Conservation (phyloP, 805 yeast genomes). For the Geotrichum ghanense region DNA sequence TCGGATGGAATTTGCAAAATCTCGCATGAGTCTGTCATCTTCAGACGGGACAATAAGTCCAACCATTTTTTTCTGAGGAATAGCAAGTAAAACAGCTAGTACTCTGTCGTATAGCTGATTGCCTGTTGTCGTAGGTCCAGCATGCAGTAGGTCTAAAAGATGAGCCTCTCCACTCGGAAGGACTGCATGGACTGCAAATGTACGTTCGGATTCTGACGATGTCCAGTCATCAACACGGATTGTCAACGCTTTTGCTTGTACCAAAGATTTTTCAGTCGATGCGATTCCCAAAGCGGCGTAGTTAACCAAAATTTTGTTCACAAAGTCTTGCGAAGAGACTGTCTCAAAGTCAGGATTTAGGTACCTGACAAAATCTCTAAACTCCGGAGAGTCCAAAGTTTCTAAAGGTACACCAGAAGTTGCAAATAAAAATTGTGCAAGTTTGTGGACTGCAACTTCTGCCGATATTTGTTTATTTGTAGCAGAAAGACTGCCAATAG, state of each 20-base stretch:
- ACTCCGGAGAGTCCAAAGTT: neutral
- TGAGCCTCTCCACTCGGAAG: neutral
- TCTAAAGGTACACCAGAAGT: neutral
- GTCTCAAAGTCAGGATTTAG: neutral
- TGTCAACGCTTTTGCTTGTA: neutral
- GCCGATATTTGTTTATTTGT: neutral
- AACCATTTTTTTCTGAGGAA: neutral
- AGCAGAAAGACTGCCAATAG: neutral
- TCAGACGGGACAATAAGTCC: neutral
- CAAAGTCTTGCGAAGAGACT: neutral
- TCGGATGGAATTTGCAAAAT: neutral
- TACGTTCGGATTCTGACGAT: neutral
- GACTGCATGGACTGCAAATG: constrained; percentile 1
- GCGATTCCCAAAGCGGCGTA: neutral
- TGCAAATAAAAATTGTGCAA: neutral
- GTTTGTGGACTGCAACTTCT: constrained; percentile 1
- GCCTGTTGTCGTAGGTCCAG: neutral
- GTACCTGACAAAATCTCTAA: neutral
- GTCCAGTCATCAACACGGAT: neutral
- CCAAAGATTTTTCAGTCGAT: neutral
- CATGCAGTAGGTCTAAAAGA: neutral
- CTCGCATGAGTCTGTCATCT: neutral
- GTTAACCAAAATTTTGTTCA: neutral
- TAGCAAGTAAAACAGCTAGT: neutral
- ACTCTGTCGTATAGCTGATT: neutral